Evolutionary conservation across 768 basidiomycete genomes (phyloP).

Genomic region (Mycena pura): DNA sequence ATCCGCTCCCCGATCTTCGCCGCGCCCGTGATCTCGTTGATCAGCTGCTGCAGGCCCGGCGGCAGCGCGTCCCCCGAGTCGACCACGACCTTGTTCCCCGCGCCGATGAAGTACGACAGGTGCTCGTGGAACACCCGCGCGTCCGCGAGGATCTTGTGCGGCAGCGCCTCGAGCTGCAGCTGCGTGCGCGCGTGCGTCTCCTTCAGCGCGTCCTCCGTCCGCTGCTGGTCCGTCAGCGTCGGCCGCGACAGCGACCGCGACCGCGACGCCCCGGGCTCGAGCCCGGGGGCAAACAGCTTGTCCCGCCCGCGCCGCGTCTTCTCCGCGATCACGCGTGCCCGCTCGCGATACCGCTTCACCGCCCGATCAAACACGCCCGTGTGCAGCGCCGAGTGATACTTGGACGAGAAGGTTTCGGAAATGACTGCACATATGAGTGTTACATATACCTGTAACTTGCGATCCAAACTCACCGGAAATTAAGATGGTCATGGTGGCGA

Average conservation of each 20-base stretch:
- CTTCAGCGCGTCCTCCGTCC: conserved; percentile 19
- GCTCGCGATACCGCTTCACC: conserved; percentile 49
- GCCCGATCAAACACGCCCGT: conserved; percentile 52
- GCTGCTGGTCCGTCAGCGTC: conserved; percentile 7
- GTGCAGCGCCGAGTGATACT: conserved; percentile 66
- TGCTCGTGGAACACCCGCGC: conserved; percentile 40
- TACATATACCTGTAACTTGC: neutral
- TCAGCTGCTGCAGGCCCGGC: conserved; percentile 36
- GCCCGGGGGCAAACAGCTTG: neutral
- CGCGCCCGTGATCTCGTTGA: conserved; percentile 43
- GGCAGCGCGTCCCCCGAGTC: conserved; percentile 33
- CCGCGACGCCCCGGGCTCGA: neutral
- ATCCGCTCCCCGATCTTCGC: conserved; percentile 39
- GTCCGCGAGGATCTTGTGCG: conserved; percentile 38
- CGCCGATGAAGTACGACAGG: conserved; percentile 38
- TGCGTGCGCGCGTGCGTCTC: conserved; percentile 29
- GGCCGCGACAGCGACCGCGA: too few relatives aligned
- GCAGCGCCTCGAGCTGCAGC: conserved; percentile 40
- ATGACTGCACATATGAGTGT: conserved; percentile 48
- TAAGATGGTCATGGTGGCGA: conserved; percentile 77
- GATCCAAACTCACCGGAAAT: conserved; percentile 60
- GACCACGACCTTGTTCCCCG: conserved; percentile 22
- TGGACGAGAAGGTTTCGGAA: conserved; percentile 67
- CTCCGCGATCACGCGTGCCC: conserved; percentile 8
- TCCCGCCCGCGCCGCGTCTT: conserved; percentile 12